A percentile compares a stretch with the other conserved stretches of the same genome.
Evolutionary conservation across 2,329 filamentous ascomycete species (phyloP).

Genomic region (Geoglossum cookeanum): DNA sequence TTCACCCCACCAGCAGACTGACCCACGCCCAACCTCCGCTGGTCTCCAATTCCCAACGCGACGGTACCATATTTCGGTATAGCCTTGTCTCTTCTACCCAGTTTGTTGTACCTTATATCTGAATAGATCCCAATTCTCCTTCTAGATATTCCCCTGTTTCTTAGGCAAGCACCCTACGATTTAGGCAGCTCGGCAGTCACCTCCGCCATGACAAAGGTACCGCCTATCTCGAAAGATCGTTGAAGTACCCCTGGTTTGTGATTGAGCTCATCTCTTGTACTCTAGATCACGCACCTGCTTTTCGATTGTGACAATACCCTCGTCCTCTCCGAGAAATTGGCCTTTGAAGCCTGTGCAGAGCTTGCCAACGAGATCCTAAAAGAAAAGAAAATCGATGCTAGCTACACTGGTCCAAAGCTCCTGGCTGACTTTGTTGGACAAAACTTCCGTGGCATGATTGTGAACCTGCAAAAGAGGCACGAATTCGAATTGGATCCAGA

Average conservation of each 20-base stretch:
- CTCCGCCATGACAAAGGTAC: background rate
- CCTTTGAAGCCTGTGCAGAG: conserved; percentile 78
- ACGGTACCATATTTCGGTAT: background rate
- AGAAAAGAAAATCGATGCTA: conserved; percentile 38
- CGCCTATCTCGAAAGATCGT: background rate
- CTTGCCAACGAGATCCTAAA: conserved; percentile 71
- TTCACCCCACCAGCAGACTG: too few relatives aligned
- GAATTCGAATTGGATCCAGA: conserved; percentile 47
- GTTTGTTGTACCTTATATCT: too few relatives aligned
- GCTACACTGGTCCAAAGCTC: conserved; percentile 61
- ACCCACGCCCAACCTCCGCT: too few relatives aligned
- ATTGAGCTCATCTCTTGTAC: background rate
- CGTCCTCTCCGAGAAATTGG: conserved; percentile 74
- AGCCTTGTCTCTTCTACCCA: too few relatives aligned
- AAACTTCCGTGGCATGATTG: conserved; percentile 87
- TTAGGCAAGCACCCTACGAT: background rate
- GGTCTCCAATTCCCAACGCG: background rate
- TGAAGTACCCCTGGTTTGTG: background rate
- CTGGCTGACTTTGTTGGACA: conserved; percentile 80
- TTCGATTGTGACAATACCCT: conserved; percentile 78
- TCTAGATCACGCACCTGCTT: conserved; percentile 48
- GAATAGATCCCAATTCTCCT: too few relatives aligned
- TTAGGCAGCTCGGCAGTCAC: too few relatives aligned
- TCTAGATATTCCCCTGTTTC: background rate
- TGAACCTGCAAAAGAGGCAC: conserved; percentile 55